Base-by-base conservation (phyloP, 1,284 basidiomycete genomes). In the Porodaedalea pini region DNA sequence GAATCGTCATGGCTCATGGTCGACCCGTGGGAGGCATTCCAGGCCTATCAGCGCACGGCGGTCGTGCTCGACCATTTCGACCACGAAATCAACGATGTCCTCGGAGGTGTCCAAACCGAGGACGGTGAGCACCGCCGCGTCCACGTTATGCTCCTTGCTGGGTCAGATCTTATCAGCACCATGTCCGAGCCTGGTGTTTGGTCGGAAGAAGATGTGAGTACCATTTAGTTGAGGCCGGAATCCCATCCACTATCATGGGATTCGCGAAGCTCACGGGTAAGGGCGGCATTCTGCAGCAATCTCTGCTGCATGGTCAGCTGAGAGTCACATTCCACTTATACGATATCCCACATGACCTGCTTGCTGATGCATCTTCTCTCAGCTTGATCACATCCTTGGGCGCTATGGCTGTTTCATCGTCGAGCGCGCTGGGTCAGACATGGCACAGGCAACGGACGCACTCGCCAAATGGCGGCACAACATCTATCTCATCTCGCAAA, bases 171-270 rank as follows among this genome's bases (percentile, higher is more conserved):
- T 65, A 99, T 99, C 70, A 88, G 94, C 69, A 97, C 94, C 52
- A 98, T 99, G 88, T 93, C 92, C 64, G 94, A 98, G 73, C 94
- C 94, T n/a, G 97, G 97, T 13, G 94, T 99, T 21, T 99, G 97
- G 97, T 87, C 89, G 54, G 88, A 94, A 66, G 81, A 84, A 59
- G 97, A 99, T 81, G 91, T 95, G 65, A 70, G 86, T 77, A 39
- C 58, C 44, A 37, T 40, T 32, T 49, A 32, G 43, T 45, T 8
- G 34, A 10, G 23, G 37, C 17, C 3, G 31, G 11, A 31, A 50
- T 31, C 34, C 21, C 39, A 5, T 7, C 49, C 34, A 47, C 13
- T 47, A 25, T 47, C 41, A 44, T 47, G 21, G 44, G 44, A 47
- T 21, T 19, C 23, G 19, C 48, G 23, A 36, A n/a, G 31, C 11